Conservation (phyloP, 768 basidiomycete species). For the Xanthoconium stramineum region DNA sequence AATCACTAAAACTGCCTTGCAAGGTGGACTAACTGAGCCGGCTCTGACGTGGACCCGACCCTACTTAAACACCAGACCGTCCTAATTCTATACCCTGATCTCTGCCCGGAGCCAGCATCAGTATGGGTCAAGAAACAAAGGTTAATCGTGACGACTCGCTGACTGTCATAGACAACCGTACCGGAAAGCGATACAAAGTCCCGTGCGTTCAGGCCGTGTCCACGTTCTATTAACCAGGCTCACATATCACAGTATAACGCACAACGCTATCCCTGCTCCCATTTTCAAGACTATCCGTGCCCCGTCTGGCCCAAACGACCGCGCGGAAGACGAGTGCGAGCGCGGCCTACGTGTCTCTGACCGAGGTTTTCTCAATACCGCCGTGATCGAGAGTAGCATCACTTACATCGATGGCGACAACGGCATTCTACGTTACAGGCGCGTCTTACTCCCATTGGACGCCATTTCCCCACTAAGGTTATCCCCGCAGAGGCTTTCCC, state of each 20-base stretch:
- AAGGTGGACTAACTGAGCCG: background rate
- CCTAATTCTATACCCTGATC: background rate
- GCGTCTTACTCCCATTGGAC: background rate
- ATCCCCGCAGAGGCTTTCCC: constrained; percentile 69
- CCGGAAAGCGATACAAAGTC: constrained; percentile 70
- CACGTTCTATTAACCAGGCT: background rate
- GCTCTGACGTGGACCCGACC: background rate
- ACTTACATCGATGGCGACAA: constrained; percentile 91
- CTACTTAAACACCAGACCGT: constrained; percentile 1
- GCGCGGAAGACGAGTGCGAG: constrained; percentile 79
- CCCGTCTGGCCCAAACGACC: constrained; percentile 51
- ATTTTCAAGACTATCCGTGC: constrained; percentile 78
- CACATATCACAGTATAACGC: constrained; percentile 52
- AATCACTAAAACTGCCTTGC: background rate
- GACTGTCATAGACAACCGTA: constrained; percentile 80
- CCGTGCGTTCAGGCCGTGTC: constrained; percentile 48
- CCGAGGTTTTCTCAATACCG: constrained; percentile 81
- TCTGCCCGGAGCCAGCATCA: background rate
- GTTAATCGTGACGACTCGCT: constrained; percentile 35
- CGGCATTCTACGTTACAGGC: constrained; percentile 81
- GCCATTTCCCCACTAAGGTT: background rate
- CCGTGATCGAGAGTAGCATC: constrained; percentile 75
- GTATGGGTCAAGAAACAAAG: constrained; percentile 29
- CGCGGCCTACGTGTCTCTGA: constrained; percentile 78
- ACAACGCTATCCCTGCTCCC: constrained; percentile 78